phyloP scores from a whole-genome alignment of 371 early-diverging fungal species.

The Rhizomucor miehei region DNA sequence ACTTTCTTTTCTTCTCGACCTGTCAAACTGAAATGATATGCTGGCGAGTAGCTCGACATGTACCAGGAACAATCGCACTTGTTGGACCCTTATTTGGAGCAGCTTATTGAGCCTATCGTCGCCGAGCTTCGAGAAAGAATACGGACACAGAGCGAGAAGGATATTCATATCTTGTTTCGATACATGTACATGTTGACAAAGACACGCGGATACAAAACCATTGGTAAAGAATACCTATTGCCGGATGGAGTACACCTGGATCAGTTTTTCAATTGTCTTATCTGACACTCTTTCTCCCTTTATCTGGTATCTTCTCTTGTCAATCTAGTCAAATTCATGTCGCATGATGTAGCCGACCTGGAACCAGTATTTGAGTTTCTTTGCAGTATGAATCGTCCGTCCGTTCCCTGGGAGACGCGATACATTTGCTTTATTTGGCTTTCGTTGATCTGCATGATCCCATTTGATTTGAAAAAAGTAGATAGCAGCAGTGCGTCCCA shows the following conservation, averaged over 20 bases:
- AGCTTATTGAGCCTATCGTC: constrained; percentile 67
- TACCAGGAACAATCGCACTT: constrained; percentile 91
- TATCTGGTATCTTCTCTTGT: neutral
- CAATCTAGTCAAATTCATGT: constrained; percentile 72
- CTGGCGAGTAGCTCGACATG: constrained; percentile 50
- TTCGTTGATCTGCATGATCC: constrained; percentile 88
- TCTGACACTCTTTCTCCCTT: too few species aligned
- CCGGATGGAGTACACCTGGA: too few species aligned
- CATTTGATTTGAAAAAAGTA: constrained; percentile 85
- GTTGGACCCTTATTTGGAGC: constrained; percentile 83
- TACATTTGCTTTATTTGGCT: constrained; percentile 83
- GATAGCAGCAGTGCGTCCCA: constrained; percentile 59
- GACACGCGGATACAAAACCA: constrained; percentile 88
- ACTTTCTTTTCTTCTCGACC: neutral
- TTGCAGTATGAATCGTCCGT: constrained; percentile 23
- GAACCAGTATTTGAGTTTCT: constrained; percentile 78
- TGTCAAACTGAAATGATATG: neutral
- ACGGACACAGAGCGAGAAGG: constrained; percentile 10
- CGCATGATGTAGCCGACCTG: constrained; percentile 87
- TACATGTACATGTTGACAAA: constrained; percentile 72
- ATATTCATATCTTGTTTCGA: constrained; percentile 41
- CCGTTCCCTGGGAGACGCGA: constrained; percentile 66
- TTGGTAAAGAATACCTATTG: constrained; percentile 61
- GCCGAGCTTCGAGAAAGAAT: constrained; percentile 39
- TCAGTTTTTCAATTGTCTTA: too few species aligned